phyloP scores from a whole-genome alignment of 371 early-diverging fungal genomes.

The Smittium mucronatum region DNA sequence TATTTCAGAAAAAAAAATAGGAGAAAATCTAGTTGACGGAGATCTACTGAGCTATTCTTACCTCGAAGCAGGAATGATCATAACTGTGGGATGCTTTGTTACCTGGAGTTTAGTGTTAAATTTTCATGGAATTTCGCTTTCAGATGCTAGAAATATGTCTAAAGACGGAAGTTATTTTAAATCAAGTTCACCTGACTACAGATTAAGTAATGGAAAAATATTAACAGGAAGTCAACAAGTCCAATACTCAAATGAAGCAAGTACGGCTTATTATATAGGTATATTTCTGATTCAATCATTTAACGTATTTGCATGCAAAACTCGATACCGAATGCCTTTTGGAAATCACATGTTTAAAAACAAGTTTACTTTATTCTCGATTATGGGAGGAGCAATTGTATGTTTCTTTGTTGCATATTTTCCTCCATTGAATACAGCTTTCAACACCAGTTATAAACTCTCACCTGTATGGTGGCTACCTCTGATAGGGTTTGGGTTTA shows the following conservation, averaged over 20 bases:
- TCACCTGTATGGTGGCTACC: slow-evolving; percentile 64
- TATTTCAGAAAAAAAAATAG: slow-evolving; percentile 48
- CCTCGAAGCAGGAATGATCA: slow-evolving; percentile 71
- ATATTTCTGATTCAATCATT: slow-evolving; percentile 75
- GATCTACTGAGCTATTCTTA: slow-evolving; percentile 74
- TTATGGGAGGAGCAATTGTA: slow-evolving; percentile 46
- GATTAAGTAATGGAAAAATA: slow-evolving; percentile 25
- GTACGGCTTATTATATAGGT: slow-evolving; percentile 56
- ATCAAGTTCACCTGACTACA: slow-evolving; percentile 34
- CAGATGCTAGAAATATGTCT: slow-evolving; percentile 41
- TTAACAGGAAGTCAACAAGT: slow-evolving; percentile 39
- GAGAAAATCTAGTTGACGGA: slow-evolving; percentile 76
- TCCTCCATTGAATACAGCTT: slow-evolving; percentile 61
- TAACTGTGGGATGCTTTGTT: slow-evolving; percentile 54
- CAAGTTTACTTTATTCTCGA: slow-evolving; percentile 46
- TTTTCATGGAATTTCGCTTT: slow-evolving; percentile 38
- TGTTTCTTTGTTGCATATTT: slow-evolving; percentile 61
- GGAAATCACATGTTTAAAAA: slow-evolving; percentile 74
- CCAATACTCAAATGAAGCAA: slow-evolving; percentile 46
- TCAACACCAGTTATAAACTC: slow-evolving; percentile 46
- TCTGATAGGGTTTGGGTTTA: slow-evolving; percentile 57
- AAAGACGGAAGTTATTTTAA: slow-evolving; percentile 39
- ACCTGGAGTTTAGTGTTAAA: slow-evolving; percentile 63
- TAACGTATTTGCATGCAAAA: slow-evolving; percentile 88
- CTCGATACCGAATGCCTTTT: slow-evolving; percentile 55